These are phyloP conservation scores for Syncephalis plumigaleata DNA, from an alignment of 371 early-diverging fungal genomes.

Conservation along the genomic window DNA sequence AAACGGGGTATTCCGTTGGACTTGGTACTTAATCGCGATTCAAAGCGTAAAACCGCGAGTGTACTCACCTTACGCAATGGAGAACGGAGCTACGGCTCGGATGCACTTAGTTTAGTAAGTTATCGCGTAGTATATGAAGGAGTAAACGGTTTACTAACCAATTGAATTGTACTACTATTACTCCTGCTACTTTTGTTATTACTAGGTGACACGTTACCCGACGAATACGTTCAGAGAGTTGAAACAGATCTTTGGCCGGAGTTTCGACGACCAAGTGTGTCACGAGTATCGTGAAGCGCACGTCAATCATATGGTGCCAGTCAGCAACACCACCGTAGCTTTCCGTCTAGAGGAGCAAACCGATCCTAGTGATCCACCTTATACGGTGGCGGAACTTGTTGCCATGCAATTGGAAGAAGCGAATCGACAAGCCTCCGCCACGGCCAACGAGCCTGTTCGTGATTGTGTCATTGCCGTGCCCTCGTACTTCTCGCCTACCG, in stretches of 20 bases:
- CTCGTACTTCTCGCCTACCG: slow-evolving; percentile 70
- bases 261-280: slow-evolving; percentile 42
- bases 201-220: slow-evolving; percentile 73
- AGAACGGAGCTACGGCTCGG: slow-evolving; percentile 76
- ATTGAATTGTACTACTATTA: neutral
- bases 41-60: slow-evolving; percentile 83
- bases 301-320: slow-evolving; percentile 41
- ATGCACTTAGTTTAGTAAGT: slow-evolving; percentile 61
- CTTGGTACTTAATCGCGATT: slow-evolving; percentile 86
- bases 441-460: slow-evolving; percentile 55
- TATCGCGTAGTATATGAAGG: neutral
- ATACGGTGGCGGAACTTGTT: slow-evolving; percentile 73
- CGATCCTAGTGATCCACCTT: slow-evolving; percentile 12
- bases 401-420: slow-evolving; percentile 88
- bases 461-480: slow-evolving; percentile 89
- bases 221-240: slow-evolving; percentile 59
- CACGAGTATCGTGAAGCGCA: slow-evolving; percentile 52
- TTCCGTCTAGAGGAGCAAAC: slow-evolving; percentile 39
- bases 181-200: neutral
- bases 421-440: slow-evolving; percentile 56
- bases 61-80: slow-evolving; percentile 61
- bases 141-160: neutral
- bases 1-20: slow-evolving; percentile 83
- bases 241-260: slow-evolving; percentile 66
- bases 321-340: slow-evolving; percentile 28